phyloP scores from a whole-genome alignment of 2,329 filamentous ascomycete genomes.

The Triangularia setosa region DNA sequence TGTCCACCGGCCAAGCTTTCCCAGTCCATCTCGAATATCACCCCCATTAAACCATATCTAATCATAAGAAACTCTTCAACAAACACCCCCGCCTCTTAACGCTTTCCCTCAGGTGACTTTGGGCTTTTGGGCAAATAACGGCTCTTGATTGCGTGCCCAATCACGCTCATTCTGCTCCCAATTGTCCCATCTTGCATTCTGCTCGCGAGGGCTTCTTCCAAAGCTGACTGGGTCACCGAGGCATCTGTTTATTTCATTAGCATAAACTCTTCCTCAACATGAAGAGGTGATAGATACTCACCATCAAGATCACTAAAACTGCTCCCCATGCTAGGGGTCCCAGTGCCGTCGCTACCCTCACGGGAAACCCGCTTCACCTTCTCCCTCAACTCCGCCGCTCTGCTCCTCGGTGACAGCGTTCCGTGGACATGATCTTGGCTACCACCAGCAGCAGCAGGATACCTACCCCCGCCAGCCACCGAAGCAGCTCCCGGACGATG shows the following conservation, averaged over 20 bases:
- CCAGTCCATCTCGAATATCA: not conserved
- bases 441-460: constrained; percentile 31
- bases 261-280: constrained; percentile 13
- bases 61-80: not conserved
- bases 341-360: constrained; percentile 68
- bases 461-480: constrained; percentile 19
- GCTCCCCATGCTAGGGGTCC: constrained; percentile 76
- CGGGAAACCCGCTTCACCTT: constrained; percentile 49
- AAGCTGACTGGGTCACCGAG: constrained; percentile 73
- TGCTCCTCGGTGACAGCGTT: constrained; percentile 50
- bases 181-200: constrained; percentile 62
- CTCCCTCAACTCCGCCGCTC: constrained; percentile 49
- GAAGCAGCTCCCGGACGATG: constrained; percentile 26
- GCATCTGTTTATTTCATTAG: constrained; percentile 51
- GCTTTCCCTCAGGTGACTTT: not conserved
- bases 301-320: constrained; percentile 84
- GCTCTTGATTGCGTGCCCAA: constrained; percentile 63
- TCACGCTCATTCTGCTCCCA: constrained; percentile 61
- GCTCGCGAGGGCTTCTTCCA: constrained; percentile 74
- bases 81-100: not conserved
- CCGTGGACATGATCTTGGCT: constrained; percentile 21
- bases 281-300: constrained; percentile 30
- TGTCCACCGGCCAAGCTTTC: not conserved
- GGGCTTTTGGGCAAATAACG: constrained; percentile 44
- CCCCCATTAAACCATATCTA: not conserved